Evolutionary conservation across 345 rosid genomes (phyloP), one percentile per base, ranked within the genome.

Genomic region (Mangifera indica): DNA sequence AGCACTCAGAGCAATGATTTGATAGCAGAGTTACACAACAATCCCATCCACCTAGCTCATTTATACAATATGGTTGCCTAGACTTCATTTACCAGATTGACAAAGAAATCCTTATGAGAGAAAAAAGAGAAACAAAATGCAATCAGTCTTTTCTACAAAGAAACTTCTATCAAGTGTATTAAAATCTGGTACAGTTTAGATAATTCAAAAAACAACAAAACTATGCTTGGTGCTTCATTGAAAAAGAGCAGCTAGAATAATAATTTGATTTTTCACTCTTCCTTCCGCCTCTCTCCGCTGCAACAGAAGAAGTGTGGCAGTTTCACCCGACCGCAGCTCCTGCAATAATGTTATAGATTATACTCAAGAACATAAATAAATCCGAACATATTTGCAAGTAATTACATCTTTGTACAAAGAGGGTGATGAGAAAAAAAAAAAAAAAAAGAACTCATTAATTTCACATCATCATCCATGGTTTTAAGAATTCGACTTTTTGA

Each of bases 281-380:
- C 46, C 60, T 44, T 70, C 60, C 62, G 80, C 34, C 87, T 83
- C 66, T 86, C 96, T 56, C 99, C 98, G 55, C 98, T 91, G 91
- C 99, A 95, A 79, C 99, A 92, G 77, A 74, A 92, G 77, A 92
- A 95, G 86, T 95, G 98, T 0, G 93, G 99, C 68, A 95, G 83
- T 87, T 92, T 95, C 10, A 88, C 96, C 63, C 91, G 80, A 52
- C 96, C 97, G 46, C 99, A 95, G 63, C 84, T 79, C 96, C 98
- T 92, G 84, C 53, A 83, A 72, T 59, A 60, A 53, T 42, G 34
- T 60, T 54, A 68, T 15, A 3, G 57, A 48, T 57, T 9, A 25
- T 32, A 4, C n/a, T 49, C 3, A 45, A 32, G 29, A 10, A 12
- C 21, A 57, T 11, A 7, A 11, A 10, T 13, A 29, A 49, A 24